phyloP scores from a whole-genome alignment of 2,329 filamentous ascomycete genomes.

The Ophiocordyceps camponoti-saundersi region DNA sequence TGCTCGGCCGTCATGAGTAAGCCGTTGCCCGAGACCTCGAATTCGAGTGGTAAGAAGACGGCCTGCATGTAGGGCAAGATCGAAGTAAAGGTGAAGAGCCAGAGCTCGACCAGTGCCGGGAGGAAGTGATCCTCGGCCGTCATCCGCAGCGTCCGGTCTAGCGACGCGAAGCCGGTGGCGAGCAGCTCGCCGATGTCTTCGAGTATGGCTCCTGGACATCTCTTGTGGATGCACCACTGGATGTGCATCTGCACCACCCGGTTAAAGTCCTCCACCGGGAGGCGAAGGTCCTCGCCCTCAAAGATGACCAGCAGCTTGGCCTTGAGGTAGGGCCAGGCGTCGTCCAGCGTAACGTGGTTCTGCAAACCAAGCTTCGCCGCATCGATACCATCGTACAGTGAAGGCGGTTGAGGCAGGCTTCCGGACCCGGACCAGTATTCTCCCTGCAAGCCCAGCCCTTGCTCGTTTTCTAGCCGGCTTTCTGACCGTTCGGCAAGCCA shows the following conservation, averaged over 20 bases:
- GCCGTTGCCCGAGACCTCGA: slow-evolving; percentile 80
- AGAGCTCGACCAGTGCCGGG: slow-evolving; percentile 78
- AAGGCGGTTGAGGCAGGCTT: slow-evolving; percentile 27
- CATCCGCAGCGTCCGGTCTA: slow-evolving; percentile 67
- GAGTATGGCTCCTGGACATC: slow-evolving; percentile 51
- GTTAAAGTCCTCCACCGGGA: slow-evolving; percentile 77
- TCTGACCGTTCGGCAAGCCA: slow-evolving; percentile 52
- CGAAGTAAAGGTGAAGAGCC: slow-evolving; percentile 81
- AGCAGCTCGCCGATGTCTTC: slow-evolving; percentile 65
- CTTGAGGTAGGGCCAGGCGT: slow-evolving; percentile 70
- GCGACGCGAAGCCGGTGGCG: slow-evolving; percentile 64
- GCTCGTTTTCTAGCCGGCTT: slow-evolving; percentile 34
- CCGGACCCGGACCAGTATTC: slow-evolving; percentile 40
- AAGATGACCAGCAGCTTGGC: slow-evolving; percentile 63
- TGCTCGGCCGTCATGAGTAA: slow-evolving; percentile 61
- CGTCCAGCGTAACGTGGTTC: slow-evolving; percentile 55
- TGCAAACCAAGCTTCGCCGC: slow-evolving; percentile 38
- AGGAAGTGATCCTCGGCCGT: slow-evolving; percentile 80
- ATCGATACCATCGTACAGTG: slow-evolving; percentile 36
- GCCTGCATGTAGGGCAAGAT: slow-evolving; percentile 90
- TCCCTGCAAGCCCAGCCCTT: slow-evolving; percentile 18
- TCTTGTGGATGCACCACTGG: slow-evolving; percentile 58
- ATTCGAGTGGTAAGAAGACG: slow-evolving; percentile 80
- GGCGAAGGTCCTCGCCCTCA: slow-evolving; percentile 60
- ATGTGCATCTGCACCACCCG: slow-evolving; percentile 64